These are phyloP conservation scores for Biscogniauxia sp. DNA, from an alignment of 2,329 filamentous ascomycete genomes.

Conservation along the genomic window DNA sequence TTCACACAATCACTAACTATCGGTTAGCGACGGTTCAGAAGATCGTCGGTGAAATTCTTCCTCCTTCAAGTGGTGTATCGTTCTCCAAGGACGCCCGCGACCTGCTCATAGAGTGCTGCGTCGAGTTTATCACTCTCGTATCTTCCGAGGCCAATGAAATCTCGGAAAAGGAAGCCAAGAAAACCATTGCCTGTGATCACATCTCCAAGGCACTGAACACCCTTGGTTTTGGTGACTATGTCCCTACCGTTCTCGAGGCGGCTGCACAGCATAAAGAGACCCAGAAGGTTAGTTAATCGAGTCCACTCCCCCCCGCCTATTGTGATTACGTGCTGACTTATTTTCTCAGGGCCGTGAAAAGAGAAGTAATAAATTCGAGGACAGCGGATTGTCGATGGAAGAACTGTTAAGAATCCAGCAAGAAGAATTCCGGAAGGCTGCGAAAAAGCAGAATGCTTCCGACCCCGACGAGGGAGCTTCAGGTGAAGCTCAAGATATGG, in stretches of 20 bases:
- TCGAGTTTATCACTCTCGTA: conserved; percentile 97
- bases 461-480: too few relatives aligned
- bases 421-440: conserved; percentile 72
- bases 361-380: conserved; percentile 95
- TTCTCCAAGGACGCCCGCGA: conserved; percentile 96
- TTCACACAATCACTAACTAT: conserved; percentile 28
- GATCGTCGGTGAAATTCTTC: conserved; percentile 92
- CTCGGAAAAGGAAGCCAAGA: conserved; percentile 97
- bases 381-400: conserved; percentile 88
- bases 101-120: conserved; percentile 94
- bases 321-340: conserved; percentile 8
- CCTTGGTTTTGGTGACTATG: conserved; percentile 89
- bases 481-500: conserved; percentile 2
- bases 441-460: conserved; percentile 24
- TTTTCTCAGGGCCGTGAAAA: conserved; percentile 77
- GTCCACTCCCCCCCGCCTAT: not conserved
- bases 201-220: conserved; percentile 93
- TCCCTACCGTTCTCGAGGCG: conserved; percentile 66
- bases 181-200: conserved; percentile 97
- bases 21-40: conserved; percentile 65
- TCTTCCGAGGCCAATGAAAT: conserved; percentile 99
- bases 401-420: conserved; percentile 86
- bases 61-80: conserved; percentile 69
- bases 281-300: conserved; percentile 64
- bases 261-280: conserved; percentile 74